Base-by-base conservation (phyloP, 2,329 filamentous ascomycete genomes). In the Magnaporthiopsis rhizophila region DNA sequence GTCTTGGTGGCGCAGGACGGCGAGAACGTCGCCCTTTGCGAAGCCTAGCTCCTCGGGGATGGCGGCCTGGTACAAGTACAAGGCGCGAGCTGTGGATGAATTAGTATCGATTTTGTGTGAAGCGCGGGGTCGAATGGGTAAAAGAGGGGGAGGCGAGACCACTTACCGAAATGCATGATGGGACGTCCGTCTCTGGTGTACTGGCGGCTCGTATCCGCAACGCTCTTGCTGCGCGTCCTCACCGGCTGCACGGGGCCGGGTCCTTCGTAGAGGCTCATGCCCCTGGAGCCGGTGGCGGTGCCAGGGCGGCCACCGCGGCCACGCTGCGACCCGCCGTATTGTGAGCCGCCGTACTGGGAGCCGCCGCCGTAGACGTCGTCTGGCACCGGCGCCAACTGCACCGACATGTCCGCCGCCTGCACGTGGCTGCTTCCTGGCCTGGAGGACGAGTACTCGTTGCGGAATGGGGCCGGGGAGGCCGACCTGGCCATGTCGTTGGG, bases 11-110 rank as follows among this genome's bases (percentile, higher is more conserved):
- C 93, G 85, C 60, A 97, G 80, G 18, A 99, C 88, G 2, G 94
- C 92, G 18, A 99, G 81, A 65, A 94, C 87, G 73, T 99, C 96
- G 61, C 93, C 93, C 79, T 99, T 99, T 60, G 83, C 82, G 75
- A 99, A 99, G 18, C 90, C 89, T 26, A 99, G 80, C 77, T 99
- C 96, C 74, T 98, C 95, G 0, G 94, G 92, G 65, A 99, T 99
- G 28, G 92, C 94, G 2, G 95, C 92, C 72, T 90, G 87, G 75
- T 99, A 99, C 80, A 91, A 87, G 76, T 98, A 99, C 80, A 97
- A 83, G 32, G 95, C 94, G 58, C 94, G 90, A 64, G 95, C 95
- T 98, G 70, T 61, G 56, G 67, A 58, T 26, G 5, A 24, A 24
- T 53, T 53, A 53, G 21, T 53, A 53, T n/a, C 28, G 28, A 30